phyloP scores from a whole-genome alignment of 306 rosid genomes.

The Ochetophila trinervis region DNA sequence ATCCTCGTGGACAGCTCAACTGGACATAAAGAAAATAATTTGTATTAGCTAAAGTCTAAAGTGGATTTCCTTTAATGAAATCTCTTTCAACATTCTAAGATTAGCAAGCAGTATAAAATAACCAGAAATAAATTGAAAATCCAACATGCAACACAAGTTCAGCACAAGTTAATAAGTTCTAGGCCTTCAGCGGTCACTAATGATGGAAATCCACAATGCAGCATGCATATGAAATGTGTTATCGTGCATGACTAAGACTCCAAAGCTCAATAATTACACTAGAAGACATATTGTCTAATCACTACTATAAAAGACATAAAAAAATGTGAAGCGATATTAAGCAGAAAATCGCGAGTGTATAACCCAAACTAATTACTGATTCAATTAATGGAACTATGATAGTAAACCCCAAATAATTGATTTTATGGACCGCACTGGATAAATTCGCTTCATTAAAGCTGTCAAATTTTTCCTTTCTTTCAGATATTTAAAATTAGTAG shows the following conservation, averaged over 20 bases:
- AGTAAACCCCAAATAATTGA: too few relatives aligned
- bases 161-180: background rate
- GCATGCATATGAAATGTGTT: background rate
- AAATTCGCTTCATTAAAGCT: background rate
- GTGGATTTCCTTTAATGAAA: slow-evolving; percentile 8
- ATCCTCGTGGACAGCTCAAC: slow-evolving; percentile 53
- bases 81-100: slow-evolving; percentile 14
- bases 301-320: background rate
- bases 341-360: background rate
- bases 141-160: background rate
- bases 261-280: background rate
- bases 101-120: slow-evolving; percentile 9
- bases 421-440: background rate
- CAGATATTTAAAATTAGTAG: background rate
- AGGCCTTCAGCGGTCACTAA: background rate
- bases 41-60: slow-evolving; percentile 19
- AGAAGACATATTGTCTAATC: background rate
- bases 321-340: background rate
- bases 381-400: too few relatives aligned
- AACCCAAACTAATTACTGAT: too few relatives aligned
- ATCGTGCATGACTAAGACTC: background rate
- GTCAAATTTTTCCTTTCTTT: background rate
- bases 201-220: background rate
- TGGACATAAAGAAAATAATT: slow-evolving; percentile 40
- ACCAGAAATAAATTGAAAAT: background rate